Conservation (phyloP, 441 rosid genomes). For the Gossypium lobatum region DNA sequence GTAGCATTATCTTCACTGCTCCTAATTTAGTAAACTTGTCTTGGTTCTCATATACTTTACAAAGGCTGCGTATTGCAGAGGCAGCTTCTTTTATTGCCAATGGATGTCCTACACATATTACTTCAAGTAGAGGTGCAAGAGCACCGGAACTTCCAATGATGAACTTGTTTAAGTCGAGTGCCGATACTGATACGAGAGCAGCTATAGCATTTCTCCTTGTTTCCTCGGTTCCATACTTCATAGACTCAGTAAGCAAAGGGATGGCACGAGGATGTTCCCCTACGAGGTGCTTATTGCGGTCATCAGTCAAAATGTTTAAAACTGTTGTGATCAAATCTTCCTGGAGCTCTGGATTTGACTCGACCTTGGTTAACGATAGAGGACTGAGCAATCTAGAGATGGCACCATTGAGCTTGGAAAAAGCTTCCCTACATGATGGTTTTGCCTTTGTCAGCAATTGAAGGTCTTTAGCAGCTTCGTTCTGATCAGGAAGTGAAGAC, state of each 20-base stretch:
- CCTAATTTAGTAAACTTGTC: neutral
- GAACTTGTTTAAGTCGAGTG: neutral
- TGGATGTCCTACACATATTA: neutral
- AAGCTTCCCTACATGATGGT: conserved; percentile 15
- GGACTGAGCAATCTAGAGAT: conserved; percentile 35
- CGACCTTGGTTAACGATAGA: conserved; percentile 14
- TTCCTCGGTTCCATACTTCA: neutral
- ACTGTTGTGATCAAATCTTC: conserved; percentile 1
- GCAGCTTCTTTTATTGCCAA: neutral
- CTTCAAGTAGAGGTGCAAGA: neutral
- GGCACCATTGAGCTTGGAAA: conserved; percentile 19
- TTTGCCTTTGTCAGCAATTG: conserved; percentile 25
- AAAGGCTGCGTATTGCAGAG: neutral
- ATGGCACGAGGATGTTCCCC: conserved; percentile 32
- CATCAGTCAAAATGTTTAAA: conserved; percentile 29
- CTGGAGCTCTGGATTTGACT: neutral
- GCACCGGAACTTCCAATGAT: neutral
- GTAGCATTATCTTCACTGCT: neutral
- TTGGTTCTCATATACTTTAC: neutral
- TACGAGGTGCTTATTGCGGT: conserved; percentile 31
- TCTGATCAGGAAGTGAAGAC: no score
- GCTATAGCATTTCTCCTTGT: neutral
- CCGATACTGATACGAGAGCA: neutral
- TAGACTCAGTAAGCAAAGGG: conserved; percentile 31
- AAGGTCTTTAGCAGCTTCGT: no score